Base-by-base conservation (phyloP, 2,329 filamentous ascomycete genomes). In the Penicillium sp. region DNA sequence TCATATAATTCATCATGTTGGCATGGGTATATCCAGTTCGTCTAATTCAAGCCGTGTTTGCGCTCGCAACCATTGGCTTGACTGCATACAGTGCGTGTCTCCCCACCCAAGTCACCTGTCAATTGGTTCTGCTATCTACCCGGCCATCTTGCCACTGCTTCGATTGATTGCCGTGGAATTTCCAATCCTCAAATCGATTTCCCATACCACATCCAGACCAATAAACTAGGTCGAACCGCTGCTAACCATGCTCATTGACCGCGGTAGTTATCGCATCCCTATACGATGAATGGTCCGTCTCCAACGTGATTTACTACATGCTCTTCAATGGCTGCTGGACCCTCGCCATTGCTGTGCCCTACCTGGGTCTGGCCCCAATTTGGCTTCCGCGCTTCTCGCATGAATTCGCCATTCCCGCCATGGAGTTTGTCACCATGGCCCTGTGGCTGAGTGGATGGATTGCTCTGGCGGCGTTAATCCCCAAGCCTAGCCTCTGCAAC, bases 261-360 rank as follows among this genome's bases (percentile, higher is more conserved):
- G 18, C 7, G 8, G 11, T 36, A 59, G 56, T 58, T 36, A 55
- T 59, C 9, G 56, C 46, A 12, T 51, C 53, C 4, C 47, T 59
- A 5, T 55, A 57, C 32, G 50, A 55, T 34, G 8, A 45, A 40
- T 57, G 55, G 55, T 58, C 57, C 27, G 60, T 59, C 56, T 58
- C 56, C 6, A 60, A 50, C 29, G 49, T 53, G 11, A 29, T 56
- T 38, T 57, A 61, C 36, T 61, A 46, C 43, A 57, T 60, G 56
- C 57, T 60, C 28, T 61, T 61, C 53, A 56, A 54, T 38, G 58
- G 58, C 44, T 60, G 57, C 51, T 61, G 58, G 58, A 61, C 58
- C 37, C 41, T 50, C 25, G 54, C 46, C 35, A 43, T 61, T 37
- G 57, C 57, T 28, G 46, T 59, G 4, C 56, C 58, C 24, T 61